Evolutionary conservation across 129 eudicot genomes (phyloP).

Genomic region (Calendula officinalis): DNA sequence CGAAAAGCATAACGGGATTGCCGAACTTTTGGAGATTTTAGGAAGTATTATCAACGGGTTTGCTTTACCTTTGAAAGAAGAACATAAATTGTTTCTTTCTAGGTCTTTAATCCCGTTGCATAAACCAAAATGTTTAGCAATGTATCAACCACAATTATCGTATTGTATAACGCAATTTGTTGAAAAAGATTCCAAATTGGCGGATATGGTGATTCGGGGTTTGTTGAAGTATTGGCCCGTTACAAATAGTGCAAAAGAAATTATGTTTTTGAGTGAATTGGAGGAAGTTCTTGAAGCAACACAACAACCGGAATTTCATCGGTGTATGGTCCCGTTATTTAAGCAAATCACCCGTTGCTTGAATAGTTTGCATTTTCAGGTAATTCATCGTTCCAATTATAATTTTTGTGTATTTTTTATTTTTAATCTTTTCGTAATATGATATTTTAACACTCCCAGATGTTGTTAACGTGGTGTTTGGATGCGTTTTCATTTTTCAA

Average conservation of each 20-base stretch:
- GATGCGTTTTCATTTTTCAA: slow-evolving; percentile 2
- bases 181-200: slow-evolving; percentile 84
- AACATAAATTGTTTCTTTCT: slow-evolving; percentile 74
- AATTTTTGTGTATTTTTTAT: not conserved
- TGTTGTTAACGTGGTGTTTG: not conserved
- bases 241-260: slow-evolving; percentile 79
- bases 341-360: slow-evolving; percentile 70
- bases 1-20: slow-evolving; percentile 77
- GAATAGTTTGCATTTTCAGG: slow-evolving; percentile 85
- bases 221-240: slow-evolving; percentile 83
- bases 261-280: slow-evolving; percentile 73
- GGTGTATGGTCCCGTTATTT: slow-evolving; percentile 79
- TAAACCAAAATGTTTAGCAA: slow-evolving; percentile 68
- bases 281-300: slow-evolving; percentile 88
- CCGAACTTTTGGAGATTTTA: slow-evolving; percentile 78
- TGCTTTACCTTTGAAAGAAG: slow-evolving; percentile 85
- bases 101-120: slow-evolving; percentile 74
- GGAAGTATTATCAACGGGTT: slow-evolving; percentile 84
- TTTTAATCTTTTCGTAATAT: not conserved
- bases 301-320: slow-evolving; percentile 73
- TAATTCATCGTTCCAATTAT: slow-evolving; percentile 19
- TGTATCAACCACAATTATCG: slow-evolving; percentile 80
- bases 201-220: slow-evolving; percentile 78
- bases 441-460: not conserved
- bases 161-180: slow-evolving; percentile 74